Base-by-base conservation (phyloP, 805 yeast species). In the Myxozyma vanderwaltii region DNA sequence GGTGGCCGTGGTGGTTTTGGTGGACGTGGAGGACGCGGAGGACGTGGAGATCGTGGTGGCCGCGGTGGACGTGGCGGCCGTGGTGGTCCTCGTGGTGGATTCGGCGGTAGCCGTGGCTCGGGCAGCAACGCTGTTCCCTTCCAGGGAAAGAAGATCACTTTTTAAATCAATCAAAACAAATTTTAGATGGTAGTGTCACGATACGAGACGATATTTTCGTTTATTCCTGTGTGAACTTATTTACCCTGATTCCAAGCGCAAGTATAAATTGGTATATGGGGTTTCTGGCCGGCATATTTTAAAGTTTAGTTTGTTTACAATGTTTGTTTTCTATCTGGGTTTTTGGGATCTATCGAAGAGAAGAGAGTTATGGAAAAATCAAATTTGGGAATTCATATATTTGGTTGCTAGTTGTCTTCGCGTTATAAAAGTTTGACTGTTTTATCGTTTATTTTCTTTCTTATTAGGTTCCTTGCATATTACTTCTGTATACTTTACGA, bases 111-210 rank as follows among this genome's bases (percentile, higher is more conserved):
- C 46, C 67, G 70, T 45, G 77, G 78, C 54, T 75, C 75, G 50
- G 64, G 67, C 39, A 53, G 66, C 54, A 51, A 61, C 40, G 62
- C 54, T 53, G 52, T 85, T 68, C 85, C 84, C 68, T 91, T 91
- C 85, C 81, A 83, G 78, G 97, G 97, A 72, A 82, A 65, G 67
- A 72, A 72, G 71, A 72, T 61, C 53, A 71, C 74, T 38, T 72
- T 72, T 59, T 73, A 73, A 68, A 43, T 35, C 36, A 17, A 7
- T 35, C 17, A n/a, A 23, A 15, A 13, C n/a, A 36, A 36, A 36
- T 23, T 24, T 35, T n/a, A 19, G 52, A 24, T 6, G n/a, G 21
- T 17, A 33, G 43, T 47, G 51, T 47, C 40, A 47, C 51, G 40
- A 47, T 47, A 47, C 40, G 27, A 35, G 35, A 17, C 51, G 51